These are phyloP conservation scores for Acephala macrosclerotiorum DNA, from an alignment of 2,329 filamentous ascomycete genomes.

Conservation along the genomic window DNA sequence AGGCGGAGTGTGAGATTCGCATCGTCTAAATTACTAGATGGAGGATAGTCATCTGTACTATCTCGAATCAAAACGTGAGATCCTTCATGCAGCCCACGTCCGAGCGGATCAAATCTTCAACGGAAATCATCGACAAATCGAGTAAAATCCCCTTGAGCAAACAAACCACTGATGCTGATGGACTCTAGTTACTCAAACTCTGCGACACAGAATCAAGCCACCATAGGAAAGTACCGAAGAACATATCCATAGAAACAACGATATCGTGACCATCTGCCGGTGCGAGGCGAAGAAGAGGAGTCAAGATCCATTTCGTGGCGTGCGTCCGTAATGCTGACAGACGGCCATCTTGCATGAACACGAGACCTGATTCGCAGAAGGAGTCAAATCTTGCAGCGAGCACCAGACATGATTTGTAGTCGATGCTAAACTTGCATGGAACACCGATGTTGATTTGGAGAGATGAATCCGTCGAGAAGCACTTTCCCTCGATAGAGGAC, in stretches of 20 bases:
- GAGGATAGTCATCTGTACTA: neutral
- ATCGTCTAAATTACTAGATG: constrained; percentile 12
- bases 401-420: neutral
- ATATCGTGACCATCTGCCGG: constrained; percentile 6
- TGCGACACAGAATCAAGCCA: neutral
- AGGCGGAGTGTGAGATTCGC: constrained; percentile 4
- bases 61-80: constrained; percentile 2
- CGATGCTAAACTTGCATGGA: neutral
- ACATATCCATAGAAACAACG: neutral
- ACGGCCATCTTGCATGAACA: constrained; percentile 4
- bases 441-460: neutral
- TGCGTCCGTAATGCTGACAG: constrained; percentile 15
- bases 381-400: constrained; percentile 5
- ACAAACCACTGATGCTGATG: neutral
- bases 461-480: neutral
- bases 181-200: neutral
- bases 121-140: neutral
- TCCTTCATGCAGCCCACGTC: neutral
- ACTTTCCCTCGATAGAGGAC: neutral
- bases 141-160: neutral
- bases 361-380: constrained; percentile 7
- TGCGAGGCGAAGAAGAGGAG: neutral
- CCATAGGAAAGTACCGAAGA: constrained; percentile 7
- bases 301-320: constrained; percentile 2
- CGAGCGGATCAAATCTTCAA: neutral